A percentile compares a stretch with the other conserved stretches of the same genome.
Conservation (phyloP, 2,329 filamentous ascomycete genomes). For the Monosporascus sp. region DNA sequence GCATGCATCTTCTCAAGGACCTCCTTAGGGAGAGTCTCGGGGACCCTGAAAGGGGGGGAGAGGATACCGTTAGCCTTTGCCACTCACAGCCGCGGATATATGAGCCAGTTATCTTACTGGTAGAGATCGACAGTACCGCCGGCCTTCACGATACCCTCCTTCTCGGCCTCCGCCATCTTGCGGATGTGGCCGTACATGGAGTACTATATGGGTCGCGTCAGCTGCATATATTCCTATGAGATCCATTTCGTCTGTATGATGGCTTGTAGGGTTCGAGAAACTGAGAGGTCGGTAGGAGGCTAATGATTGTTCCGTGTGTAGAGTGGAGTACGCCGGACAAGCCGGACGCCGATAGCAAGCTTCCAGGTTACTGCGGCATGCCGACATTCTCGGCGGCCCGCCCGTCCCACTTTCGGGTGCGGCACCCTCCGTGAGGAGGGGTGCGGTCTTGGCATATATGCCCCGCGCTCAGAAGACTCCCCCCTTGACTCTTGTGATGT, state of each 20-base stretch:
- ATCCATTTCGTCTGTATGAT: conserved; percentile 9
- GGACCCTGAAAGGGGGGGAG: conserved; percentile 45
- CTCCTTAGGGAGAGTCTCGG: conserved; percentile 80
- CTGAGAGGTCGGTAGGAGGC: neutral
- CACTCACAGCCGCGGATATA: no score
- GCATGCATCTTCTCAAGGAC: conserved; percentile 90
- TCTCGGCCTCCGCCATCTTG: conserved; percentile 81
- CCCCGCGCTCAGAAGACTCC: neutral
- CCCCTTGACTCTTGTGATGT: neutral
- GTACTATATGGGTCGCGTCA: conserved; percentile 52
- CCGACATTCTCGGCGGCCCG: neutral
- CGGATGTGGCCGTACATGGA: conserved; percentile 91
- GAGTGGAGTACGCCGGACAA: no score
- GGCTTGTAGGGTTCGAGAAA: neutral
- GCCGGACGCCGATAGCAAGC: no score
- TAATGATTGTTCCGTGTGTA: no score
- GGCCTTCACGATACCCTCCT: conserved; percentile 81
- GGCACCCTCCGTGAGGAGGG: neutral
- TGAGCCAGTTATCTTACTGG: conserved; percentile 50
- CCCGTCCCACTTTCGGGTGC: neutral
- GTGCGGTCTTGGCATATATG: neutral
- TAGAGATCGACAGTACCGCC: conserved; percentile 77
- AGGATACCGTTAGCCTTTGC: neutral
- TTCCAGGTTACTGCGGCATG: no score
- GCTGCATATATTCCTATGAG: conserved; percentile 1